These are phyloP conservation scores for Diphasiastrum complanatum DNA, from an alignment of 83 land plant species.

Conservation along the genomic window DNA sequence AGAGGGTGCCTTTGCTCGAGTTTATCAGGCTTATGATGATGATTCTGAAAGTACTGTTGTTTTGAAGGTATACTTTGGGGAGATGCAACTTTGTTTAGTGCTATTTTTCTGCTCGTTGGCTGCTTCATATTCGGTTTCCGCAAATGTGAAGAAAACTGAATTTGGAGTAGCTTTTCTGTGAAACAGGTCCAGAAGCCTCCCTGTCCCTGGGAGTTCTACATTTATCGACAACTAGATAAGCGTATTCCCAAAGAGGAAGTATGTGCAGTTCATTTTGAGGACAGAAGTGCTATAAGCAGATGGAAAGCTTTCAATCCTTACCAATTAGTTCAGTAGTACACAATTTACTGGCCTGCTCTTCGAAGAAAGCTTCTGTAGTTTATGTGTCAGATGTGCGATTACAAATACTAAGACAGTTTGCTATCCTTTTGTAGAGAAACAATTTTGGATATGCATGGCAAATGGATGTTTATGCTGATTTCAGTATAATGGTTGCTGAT, in stretches of 20 bases:
- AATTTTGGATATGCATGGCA: constrained; percentile 72
- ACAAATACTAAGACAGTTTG: too few relatives aligned
- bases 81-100: neutral
- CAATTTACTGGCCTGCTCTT: too few relatives aligned
- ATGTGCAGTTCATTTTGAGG: constrained; percentile 15
- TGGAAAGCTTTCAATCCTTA: too few relatives aligned
- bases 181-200: constrained; percentile 83
- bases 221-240: constrained; percentile 80
- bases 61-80: constrained; percentile 22
- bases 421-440: constrained; percentile 48
- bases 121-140: too few relatives aligned
- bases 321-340: too few relatives aligned
- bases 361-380: too few relatives aligned
- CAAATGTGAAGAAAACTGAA: too few relatives aligned
- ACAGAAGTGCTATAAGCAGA: too few relatives aligned
- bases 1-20: constrained; percentile 42
- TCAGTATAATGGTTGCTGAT: constrained; percentile 86
- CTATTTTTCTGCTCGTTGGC: too few relatives aligned
- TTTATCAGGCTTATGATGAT: constrained; percentile 33
- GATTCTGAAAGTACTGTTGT: constrained; percentile 20
- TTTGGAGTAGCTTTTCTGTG: constrained; percentile 7
- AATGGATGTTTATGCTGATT: constrained; percentile 73
- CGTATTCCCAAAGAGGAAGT: constrained; percentile 65
- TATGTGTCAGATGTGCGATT: too few relatives aligned
- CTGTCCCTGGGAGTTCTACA: constrained; percentile 96